Conservation (phyloP, 208 protist genomes). For the Herpetomonas samuelpessoai region DNA sequence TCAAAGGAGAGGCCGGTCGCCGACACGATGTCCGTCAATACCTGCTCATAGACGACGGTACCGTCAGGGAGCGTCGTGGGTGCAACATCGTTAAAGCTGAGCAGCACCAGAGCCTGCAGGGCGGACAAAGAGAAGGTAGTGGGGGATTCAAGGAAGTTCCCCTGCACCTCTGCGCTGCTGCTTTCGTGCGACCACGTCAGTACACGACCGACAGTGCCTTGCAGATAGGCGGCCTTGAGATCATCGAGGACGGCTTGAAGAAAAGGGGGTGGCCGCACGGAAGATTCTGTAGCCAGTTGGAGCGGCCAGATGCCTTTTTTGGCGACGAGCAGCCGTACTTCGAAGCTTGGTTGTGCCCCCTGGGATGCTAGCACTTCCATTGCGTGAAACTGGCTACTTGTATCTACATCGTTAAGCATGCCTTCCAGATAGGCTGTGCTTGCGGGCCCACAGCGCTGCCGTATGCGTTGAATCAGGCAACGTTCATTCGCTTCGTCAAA, state of each 20-base stretch:
- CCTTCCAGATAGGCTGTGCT: slow-evolving; percentile 82
- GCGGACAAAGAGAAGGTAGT: slow-evolving; percentile 55
- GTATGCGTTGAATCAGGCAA: slow-evolving; percentile 61
- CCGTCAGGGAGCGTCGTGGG: not conserved
- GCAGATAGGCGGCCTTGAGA: slow-evolving; percentile 61
- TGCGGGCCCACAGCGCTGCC: slow-evolving; percentile 58
- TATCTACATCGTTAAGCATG: slow-evolving; percentile 81
- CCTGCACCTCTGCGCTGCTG: slow-evolving; percentile 64
- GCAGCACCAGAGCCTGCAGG: slow-evolving; percentile 67
- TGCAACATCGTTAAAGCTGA: slow-evolving; percentile 64
- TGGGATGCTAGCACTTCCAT: slow-evolving; percentile 35
- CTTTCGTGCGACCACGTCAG: slow-evolving; percentile 82
- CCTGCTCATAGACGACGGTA: slow-evolving; percentile 1
- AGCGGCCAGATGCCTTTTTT: slow-evolving; percentile 86
- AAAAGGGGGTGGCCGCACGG: slow-evolving; percentile 26
- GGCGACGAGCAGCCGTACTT: slow-evolving; percentile 51
- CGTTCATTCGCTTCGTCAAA: slow-evolving; percentile 69
- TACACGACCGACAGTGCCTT: slow-evolving; percentile 48
- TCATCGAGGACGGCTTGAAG: slow-evolving; percentile 44
- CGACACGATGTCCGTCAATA: slow-evolving; percentile 13
- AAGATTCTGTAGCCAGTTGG: slow-evolving; percentile 25
- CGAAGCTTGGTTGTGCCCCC: slow-evolving; percentile 30
- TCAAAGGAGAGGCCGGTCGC: slow-evolving; percentile 32
- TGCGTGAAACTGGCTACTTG: slow-evolving; percentile 42
- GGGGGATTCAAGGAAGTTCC: slow-evolving; percentile 41